Evolutionary conservation across 306 rosid genomes (phyloP).

Genomic region (Vachellia collinsii): DNA sequence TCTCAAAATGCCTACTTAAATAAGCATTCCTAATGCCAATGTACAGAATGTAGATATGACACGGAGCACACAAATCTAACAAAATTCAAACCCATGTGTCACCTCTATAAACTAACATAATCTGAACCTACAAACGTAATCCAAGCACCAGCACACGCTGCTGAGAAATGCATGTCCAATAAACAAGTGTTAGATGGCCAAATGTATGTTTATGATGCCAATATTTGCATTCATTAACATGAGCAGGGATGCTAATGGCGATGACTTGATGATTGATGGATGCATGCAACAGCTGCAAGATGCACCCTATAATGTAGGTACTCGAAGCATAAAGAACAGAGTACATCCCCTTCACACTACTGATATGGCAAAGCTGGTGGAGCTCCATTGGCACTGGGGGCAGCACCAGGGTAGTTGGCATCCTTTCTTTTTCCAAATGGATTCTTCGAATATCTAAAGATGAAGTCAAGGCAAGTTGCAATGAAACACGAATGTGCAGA

Average conservation of each 20-base stretch:
- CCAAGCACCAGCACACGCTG: constrained; percentile 56
- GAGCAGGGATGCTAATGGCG: constrained; percentile 87
- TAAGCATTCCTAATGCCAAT: constrained; percentile 61
- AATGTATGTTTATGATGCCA: constrained; percentile 92
- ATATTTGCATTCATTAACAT: constrained; percentile 75
- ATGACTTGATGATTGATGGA: constrained; percentile 96
- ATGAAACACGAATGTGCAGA: constrained; percentile 23
- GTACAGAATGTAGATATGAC: constrained; percentile 52
- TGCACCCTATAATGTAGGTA: constrained; percentile 89
- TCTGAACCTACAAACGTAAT: constrained; percentile 54
- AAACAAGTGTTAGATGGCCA: constrained; percentile 65
- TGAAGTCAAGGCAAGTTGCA: constrained; percentile 52
- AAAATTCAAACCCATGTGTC: constrained; percentile 67
- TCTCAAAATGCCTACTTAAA: constrained; percentile 42
- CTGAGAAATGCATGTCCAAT: constrained; percentile 79
- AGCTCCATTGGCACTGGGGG: constrained; percentile 69
- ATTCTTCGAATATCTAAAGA: constrained; percentile 82
- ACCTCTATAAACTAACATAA: constrained; percentile 51
- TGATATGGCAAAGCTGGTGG: constrained; percentile 77
- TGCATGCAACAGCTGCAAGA: constrained; percentile 98
- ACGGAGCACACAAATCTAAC: constrained; percentile 47
- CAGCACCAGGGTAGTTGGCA: constrained; percentile 50
- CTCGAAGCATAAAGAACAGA: constrained; percentile 57
- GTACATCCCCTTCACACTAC: constrained; percentile 48
- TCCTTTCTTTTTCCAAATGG: constrained; percentile 98